A percentile compares a stretch with the other conserved stretches of the same genome.
Evolutionary conservation across 257 asterid genomes (phyloP).

Genomic region (Solanum piurae): DNA sequence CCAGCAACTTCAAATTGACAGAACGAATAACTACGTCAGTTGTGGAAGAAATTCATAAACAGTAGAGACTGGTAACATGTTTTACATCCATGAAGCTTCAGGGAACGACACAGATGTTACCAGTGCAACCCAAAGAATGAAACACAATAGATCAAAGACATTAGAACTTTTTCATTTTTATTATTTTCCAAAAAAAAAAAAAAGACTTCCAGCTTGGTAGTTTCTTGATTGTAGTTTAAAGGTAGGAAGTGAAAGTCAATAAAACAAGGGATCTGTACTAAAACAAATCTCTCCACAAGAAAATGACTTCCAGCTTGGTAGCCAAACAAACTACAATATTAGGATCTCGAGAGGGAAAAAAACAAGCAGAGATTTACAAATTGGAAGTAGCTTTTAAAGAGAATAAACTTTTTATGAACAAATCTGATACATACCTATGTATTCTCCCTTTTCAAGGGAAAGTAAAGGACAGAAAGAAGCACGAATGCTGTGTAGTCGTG

Average conservation of each 20-base stretch:
- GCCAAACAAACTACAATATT: not conserved
- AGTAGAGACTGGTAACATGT: not conserved
- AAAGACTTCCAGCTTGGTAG: not conserved
- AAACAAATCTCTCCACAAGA: not conserved
- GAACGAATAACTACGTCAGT: slow-evolving; percentile 11
- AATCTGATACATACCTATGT: slow-evolving; percentile 41
- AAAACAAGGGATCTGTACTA: not conserved
- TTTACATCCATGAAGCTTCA: not conserved
- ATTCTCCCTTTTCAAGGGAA: slow-evolving; percentile 98
- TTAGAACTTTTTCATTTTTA: not conserved
- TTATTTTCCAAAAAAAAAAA: not conserved
- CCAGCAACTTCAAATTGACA: slow-evolving; percentile 66
- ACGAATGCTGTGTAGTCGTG: slow-evolving; percentile 76
- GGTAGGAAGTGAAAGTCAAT: not conserved
- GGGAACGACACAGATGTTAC: not conserved
- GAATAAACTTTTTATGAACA: not conserved
- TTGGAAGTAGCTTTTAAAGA: not conserved
- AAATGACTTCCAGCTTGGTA: not conserved
- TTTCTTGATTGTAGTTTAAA: not conserved
- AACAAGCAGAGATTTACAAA: not conserved
- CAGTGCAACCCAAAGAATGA: not conserved
- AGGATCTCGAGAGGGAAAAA: not conserved
- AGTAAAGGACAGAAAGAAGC: slow-evolving; percentile 98
- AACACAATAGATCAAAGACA: not conserved
- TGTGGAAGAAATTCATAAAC: not conserved